Conservation (phyloP, 176 grass and related monocot species). For the Musa itinerans region DNA sequence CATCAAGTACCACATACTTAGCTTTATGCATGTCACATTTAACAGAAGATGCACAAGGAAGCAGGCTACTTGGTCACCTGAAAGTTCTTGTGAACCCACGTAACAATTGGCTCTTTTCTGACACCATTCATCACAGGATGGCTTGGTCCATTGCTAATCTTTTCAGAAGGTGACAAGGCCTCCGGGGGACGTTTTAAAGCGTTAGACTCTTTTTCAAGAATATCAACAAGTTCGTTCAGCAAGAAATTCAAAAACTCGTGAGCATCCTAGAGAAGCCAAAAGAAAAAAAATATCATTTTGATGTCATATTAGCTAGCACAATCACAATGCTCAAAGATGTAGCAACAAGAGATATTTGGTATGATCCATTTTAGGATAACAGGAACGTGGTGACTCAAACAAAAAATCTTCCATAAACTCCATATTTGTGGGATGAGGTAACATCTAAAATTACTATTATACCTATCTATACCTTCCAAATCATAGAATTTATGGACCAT, state of each 20-base stretch:
- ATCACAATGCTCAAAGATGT: not conserved
- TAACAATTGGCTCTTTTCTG: slow-evolving; percentile 61
- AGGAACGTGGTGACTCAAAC: too few species aligned
- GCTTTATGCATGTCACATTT: slow-evolving; percentile 8
- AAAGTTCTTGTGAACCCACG: slow-evolving; percentile 82
- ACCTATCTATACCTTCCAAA: too few species aligned
- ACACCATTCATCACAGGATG: slow-evolving; percentile 58
- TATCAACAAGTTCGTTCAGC: slow-evolving; percentile 90
- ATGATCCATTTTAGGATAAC: too few species aligned
- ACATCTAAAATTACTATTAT: too few species aligned
- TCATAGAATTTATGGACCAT: too few species aligned
- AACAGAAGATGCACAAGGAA: slow-evolving; percentile 7
- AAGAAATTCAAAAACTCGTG: slow-evolving; percentile 96
- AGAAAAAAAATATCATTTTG: not conserved
- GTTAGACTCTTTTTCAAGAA: slow-evolving; percentile 75
- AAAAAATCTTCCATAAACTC: too few species aligned
- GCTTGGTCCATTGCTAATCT: slow-evolving; percentile 44
- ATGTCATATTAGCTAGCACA: not conserved
- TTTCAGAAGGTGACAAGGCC: slow-evolving; percentile 33
- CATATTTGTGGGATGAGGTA: too few species aligned
- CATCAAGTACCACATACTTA: not conserved
- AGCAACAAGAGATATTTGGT: too few species aligned
- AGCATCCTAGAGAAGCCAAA: slow-evolving; percentile 52
- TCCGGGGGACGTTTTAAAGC: slow-evolving; percentile 41
- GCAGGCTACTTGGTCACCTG: slow-evolving; percentile 39